phyloP scores from a whole-genome alignment of 345 rosid genomes.

The Xanthoceras sorbifolium region DNA sequence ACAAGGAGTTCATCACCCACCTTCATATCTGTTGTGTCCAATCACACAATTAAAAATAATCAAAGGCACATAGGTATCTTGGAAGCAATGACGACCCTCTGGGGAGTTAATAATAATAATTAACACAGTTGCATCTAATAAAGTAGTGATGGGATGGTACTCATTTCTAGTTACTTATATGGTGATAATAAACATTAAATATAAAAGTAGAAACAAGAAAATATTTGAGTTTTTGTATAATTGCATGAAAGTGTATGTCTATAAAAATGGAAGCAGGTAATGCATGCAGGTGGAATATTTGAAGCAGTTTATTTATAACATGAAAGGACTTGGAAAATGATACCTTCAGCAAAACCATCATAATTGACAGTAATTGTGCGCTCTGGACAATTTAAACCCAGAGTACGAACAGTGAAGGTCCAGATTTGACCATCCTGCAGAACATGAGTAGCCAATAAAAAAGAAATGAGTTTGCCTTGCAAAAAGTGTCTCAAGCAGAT shows the following conservation, averaged over 20 bases:
- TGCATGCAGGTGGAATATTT: neutral
- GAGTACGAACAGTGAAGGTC: constrained; percentile 64
- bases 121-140: neutral
- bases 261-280: neutral
- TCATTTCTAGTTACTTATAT: neutral
- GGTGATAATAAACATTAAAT: neutral
- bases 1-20: constrained; percentile 74
- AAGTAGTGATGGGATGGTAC: neutral
- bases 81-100: neutral
- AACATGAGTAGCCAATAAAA: neutral
- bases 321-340: neutral
- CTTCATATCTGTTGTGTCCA: constrained; percentile 45
- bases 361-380: constrained; percentile 58
- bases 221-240: neutral
- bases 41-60: constrained; percentile 7
- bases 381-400: constrained; percentile 48
- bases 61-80: neutral
- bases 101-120: neutral
- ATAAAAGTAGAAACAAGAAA: neutral
- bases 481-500: neutral
- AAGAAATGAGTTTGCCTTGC: neutral
- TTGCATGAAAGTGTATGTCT: neutral
- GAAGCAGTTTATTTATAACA: neutral
- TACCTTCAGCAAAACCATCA: constrained; percentile 80
- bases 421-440: constrained; percentile 65